These are phyloP conservation scores for Forsythia suspensa DNA, from an alignment of 257 asterid genomes.

Conservation along the genomic window DNA sequence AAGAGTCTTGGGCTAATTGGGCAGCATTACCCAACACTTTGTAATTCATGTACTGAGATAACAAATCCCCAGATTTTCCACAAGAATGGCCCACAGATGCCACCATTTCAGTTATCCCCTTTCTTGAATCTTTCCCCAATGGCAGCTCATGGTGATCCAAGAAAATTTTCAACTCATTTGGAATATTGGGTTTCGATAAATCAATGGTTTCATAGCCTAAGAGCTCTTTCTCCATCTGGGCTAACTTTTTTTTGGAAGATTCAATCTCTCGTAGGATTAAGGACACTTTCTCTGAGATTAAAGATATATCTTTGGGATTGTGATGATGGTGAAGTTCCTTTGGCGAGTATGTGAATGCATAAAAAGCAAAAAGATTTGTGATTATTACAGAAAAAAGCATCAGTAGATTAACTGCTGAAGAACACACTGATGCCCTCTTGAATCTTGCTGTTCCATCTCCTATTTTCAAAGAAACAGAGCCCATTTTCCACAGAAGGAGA, in stretches of 20 bases:
- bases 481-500: slow-evolving; percentile 44
- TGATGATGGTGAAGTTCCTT: slow-evolving; percentile 14
- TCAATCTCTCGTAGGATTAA: slow-evolving; percentile 74
- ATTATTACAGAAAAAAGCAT: slow-evolving; percentile 89
- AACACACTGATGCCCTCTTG: slow-evolving; percentile 71
- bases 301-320: slow-evolving; percentile 55
- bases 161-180: slow-evolving; percentile 58
- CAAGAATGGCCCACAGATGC: slow-evolving; percentile 54
- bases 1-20: too few relatives aligned
- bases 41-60: slow-evolving; percentile 43
- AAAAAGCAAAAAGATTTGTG: slow-evolving; percentile 86
- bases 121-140: slow-evolving; percentile 80
- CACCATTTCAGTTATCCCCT: slow-evolving; percentile 89
- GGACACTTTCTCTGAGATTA: slow-evolving; percentile 74
- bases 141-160: slow-evolving; percentile 63
- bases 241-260: slow-evolving; percentile 76
- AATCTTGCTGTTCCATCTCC: slow-evolving; percentile 99
- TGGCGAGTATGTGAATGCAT: slow-evolving; percentile 77
- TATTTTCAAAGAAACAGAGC: slow-evolving; percentile 82
- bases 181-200: slow-evolving; percentile 60
- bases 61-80: slow-evolving; percentile 43
- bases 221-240: slow-evolving; percentile 83
- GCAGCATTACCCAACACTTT: neutral
- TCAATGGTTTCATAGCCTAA: slow-evolving; percentile 86
- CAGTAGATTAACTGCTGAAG: slow-evolving; percentile 76